Conservation (phyloP, 2,329 filamentous ascomycete genomes). For the Berkeleyomyces rouxiae region DNA sequence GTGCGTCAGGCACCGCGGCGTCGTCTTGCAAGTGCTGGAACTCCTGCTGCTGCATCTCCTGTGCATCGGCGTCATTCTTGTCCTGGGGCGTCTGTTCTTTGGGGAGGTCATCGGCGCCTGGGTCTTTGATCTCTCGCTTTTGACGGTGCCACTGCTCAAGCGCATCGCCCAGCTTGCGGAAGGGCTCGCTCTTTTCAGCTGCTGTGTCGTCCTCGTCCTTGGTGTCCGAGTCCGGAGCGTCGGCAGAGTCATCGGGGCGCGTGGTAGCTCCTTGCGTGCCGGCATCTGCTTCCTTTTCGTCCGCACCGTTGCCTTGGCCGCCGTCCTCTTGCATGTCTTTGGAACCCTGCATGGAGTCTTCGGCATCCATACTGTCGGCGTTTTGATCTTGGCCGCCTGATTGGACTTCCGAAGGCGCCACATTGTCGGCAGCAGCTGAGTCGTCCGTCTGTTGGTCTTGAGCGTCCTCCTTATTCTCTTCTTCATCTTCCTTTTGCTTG, state of each 20-base stretch:
- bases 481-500: conserved; percentile 20
- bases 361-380: conserved; percentile 44
- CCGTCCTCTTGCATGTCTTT: conserved; percentile 50
- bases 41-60: conserved; percentile 59
- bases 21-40: conserved; percentile 89
- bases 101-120: conserved; percentile 23
- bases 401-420: conserved; percentile 31
- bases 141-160: conserved; percentile 86
- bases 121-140: conserved; percentile 59
- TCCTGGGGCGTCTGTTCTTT: conserved; percentile 35
- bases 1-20: conserved; percentile 63
- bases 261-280: conserved; percentile 45
- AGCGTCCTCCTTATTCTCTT: conserved; percentile 37
- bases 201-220: conserved; percentile 30
- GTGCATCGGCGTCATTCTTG: conserved; percentile 18
- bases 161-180: conserved; percentile 87
- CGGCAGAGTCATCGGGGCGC: conserved; percentile 28
- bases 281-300: conserved; percentile 44
- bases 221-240: conserved; percentile 28
- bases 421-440: conserved; percentile 27
- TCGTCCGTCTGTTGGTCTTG: conserved; percentile 18
- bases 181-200: conserved; percentile 44
- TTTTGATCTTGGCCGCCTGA: conserved; percentile 37
- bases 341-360: conserved; percentile 42
- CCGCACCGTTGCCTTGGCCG: conserved; percentile 45